Base-by-base conservation (phyloP, 1,284 basidiomycete genomes). In the Chalciporus sp. region DNA sequence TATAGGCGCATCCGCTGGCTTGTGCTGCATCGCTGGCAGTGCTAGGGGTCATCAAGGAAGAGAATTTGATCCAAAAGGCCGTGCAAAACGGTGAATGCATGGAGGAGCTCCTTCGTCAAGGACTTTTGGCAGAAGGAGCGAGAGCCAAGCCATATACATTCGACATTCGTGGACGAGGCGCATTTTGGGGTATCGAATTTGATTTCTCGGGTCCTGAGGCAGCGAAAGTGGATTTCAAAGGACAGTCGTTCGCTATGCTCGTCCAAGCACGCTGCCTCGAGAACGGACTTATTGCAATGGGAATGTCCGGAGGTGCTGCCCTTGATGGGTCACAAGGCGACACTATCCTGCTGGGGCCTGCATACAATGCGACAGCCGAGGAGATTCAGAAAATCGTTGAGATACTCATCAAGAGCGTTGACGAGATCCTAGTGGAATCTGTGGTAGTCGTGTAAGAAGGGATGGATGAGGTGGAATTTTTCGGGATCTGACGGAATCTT, bases 121-220 rank as follows among this genome's bases (percentile, higher is more conserved):
- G 80, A 29, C 74, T 93, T 29, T 70, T 72, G 53, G 76, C 78
- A 1, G 79, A 83, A 11, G 82, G 81, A 60, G 73, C 81, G 19
- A 65, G 76, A 39, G 80, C 86, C 20, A 80, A 81, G 33, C 86
- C 86, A 2, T 88, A 81, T 65, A 78, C 80, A 4, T 90, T 87
- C 66, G 85, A 92, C 68, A 81, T 91, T 54, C 82, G 91, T 42
- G 90, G 93, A 17, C 83, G 83, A 23, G 92, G 92, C 11, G 80
- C 84, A 28, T 92, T 94, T 76, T 92, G 87, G 84, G 88, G 77
- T 12, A 73, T 94, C 55, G 92, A 95, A 68, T 92, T 93, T 61
- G 88, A 90, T 63, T 85, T 87, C 61, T 72, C 71, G 11, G 67
- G 62, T 8, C 67, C 70, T 10, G 74, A 76, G 55, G 77, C 75